phyloP scores from a whole-genome alignment of 768 basidiomycete species.

The Fistulinella prunicolor region DNA sequence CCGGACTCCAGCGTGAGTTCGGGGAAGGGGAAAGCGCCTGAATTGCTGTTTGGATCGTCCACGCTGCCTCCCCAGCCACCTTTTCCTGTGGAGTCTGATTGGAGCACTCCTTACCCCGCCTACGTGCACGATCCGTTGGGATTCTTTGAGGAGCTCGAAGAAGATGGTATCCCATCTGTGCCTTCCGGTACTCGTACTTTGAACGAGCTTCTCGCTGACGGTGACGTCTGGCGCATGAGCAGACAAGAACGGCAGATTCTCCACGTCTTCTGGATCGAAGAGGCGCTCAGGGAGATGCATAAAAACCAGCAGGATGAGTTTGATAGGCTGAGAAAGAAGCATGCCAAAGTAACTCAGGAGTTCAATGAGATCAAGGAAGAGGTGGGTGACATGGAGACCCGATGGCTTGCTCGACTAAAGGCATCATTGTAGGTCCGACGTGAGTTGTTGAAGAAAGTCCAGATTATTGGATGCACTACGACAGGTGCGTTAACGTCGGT shows the following conservation, averaged over 20 bases:
- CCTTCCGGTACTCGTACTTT: slow-evolving; percentile 40
- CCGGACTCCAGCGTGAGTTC: neutral
- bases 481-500: slow-evolving; percentile 62
- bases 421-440: slow-evolving; percentile 57
- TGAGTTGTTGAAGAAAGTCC: slow-evolving; percentile 47
- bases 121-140: slow-evolving; percentile 25
- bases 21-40: neutral
- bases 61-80: neutral
- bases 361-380: slow-evolving; percentile 47
- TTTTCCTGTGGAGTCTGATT: no score
- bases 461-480: slow-evolving; percentile 76
- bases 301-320: slow-evolving; percentile 41
- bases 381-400: no score
- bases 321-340: slow-evolving; percentile 35
- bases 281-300: slow-evolving; percentile 35
- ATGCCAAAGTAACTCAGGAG: slow-evolving; percentile 37
- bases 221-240: slow-evolving; percentile 55
- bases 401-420: no score
- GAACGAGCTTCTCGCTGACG: slow-evolving; percentile 32
- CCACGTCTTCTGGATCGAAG: slow-evolving; percentile 45
- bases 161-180: slow-evolving; percentile 34
- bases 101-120: neutral
- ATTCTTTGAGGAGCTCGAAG: slow-evolving; percentile 41
- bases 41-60: no score
- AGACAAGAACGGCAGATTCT: slow-evolving; percentile 44